Conservation (phyloP, 768 basidiomycete species). For the Lyophyllum atratum region DNA sequence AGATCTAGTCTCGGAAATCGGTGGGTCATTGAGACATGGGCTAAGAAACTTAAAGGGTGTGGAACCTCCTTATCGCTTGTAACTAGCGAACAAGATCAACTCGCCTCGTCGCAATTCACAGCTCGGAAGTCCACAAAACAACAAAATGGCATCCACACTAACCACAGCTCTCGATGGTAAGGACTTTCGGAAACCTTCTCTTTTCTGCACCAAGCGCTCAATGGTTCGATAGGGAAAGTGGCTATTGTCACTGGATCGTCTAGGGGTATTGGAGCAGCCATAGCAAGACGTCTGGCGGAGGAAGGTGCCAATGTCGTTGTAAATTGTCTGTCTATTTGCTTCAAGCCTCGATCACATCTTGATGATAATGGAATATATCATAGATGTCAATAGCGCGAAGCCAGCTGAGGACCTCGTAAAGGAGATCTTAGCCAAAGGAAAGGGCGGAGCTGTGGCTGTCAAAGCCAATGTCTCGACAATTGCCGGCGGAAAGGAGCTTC, state of each 20-base stretch:
- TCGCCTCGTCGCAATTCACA: too few species aligned
- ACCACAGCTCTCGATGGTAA: constrained; percentile 5
- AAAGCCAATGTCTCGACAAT: constrained; percentile 53
- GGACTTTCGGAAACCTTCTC: background rate
- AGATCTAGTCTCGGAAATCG: too few species aligned
- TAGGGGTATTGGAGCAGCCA: constrained; percentile 58
- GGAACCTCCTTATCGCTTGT: too few species aligned
- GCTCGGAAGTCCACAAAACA: too few species aligned
- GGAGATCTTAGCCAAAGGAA: constrained; percentile 43
- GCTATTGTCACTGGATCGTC: constrained; percentile 66
- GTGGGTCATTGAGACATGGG: too few species aligned
- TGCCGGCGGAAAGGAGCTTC: constrained; percentile 45
- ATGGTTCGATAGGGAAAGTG: constrained; percentile 40
- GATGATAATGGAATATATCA: background rate
- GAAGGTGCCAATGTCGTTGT: constrained; percentile 61
- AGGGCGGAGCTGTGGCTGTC: constrained; percentile 49
- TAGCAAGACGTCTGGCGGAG: constrained; percentile 52
- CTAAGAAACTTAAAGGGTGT: too few species aligned
- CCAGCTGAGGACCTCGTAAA: constrained; percentile 51
- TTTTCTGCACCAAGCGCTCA: background rate
- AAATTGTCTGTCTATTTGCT: constrained; percentile 36
- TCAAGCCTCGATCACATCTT: background rate
- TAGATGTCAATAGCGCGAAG: constrained; percentile 36
- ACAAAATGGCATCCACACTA: background rate
- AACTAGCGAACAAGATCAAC: too few species aligned